phyloP scores from a whole-genome alignment of 768 basidiomycete species.

The Psilocybe cubensis region DNA sequence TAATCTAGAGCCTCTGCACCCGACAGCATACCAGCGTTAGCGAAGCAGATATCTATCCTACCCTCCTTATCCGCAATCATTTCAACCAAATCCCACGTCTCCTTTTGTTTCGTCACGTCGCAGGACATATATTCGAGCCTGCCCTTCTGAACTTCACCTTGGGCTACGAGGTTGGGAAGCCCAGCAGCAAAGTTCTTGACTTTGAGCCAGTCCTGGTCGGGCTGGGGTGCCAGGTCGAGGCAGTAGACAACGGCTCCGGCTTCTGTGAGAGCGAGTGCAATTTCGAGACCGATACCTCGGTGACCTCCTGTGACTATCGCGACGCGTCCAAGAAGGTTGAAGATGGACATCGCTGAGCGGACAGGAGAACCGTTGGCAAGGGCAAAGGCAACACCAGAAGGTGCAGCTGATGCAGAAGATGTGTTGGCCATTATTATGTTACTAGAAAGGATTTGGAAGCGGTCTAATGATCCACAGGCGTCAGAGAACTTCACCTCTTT shows the following conservation, averaged over 20 bases:
- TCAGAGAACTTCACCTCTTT: background rate
- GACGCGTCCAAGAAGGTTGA: slow-evolving; percentile 23
- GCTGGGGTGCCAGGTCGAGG: slow-evolving; percentile 55
- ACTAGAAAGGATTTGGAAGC: background rate
- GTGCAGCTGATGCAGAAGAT: background rate
- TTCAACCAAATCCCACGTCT: slow-evolving; percentile 48
- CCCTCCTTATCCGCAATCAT: slow-evolving; percentile 62
- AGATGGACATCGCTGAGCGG: slow-evolving; percentile 20
- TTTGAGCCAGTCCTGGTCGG: slow-evolving; percentile 51
- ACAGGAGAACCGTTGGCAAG: slow-evolving; percentile 9
- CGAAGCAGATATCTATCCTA: slow-evolving; percentile 65
- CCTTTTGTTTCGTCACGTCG: slow-evolving; percentile 61
- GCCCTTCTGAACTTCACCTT: slow-evolving; percentile 24
- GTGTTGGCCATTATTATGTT: background rate
- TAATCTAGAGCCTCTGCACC: slow-evolving; percentile 58
- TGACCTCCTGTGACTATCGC: slow-evolving; percentile 28
- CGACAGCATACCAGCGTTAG: slow-evolving; percentile 65
- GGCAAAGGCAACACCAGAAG: slow-evolving; percentile 13
- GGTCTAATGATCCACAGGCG: background rate
- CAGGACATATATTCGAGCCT: slow-evolving; percentile 51
- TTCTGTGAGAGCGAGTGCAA: slow-evolving; percentile 28
- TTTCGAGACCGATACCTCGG: slow-evolving; percentile 33
- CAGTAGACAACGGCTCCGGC: slow-evolving; percentile 51
- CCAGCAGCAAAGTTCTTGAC: slow-evolving; percentile 47
- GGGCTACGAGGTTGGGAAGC: slow-evolving; percentile 22